These are phyloP conservation scores for Trametes punicea DNA, from an alignment of 768 basidiomycete species.

Conservation along the genomic window DNA sequence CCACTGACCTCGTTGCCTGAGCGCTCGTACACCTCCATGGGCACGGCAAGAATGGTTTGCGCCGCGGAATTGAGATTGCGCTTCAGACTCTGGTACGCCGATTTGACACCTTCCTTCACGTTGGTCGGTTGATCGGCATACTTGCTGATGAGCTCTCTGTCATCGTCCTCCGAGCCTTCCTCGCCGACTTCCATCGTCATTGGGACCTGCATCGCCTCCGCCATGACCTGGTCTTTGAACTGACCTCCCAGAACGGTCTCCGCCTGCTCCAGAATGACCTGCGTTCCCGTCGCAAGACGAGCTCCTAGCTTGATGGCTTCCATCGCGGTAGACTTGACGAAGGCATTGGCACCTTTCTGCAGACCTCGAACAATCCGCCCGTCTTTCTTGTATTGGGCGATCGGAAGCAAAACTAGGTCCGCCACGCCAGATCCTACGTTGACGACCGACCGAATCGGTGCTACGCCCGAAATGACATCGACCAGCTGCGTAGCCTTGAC, in stretches of 20 bases:
- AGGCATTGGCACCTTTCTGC: conserved; percentile 90
- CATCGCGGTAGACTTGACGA: conserved; percentile 90
- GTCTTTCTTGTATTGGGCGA: conserved; percentile 97
- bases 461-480: conserved; percentile 94
- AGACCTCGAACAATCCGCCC: conserved; percentile 88
- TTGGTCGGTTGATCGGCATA: conserved; percentile 90
- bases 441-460: conserved; percentile 94
- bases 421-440: conserved; percentile 97
- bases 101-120: conserved; percentile 82
- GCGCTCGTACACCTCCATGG: conserved; percentile 98
- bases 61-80: conserved; percentile 90
- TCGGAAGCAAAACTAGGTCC: conserved; percentile 91
- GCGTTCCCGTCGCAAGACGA: conserved; percentile 91
- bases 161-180: conserved; percentile 42
- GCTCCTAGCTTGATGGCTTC: conserved; percentile 96
- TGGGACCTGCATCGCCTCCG: conserved; percentile 55
- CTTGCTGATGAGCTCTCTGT: conserved; percentile 66
- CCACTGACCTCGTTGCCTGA: conserved; percentile 80
- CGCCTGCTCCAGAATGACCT: conserved; percentile 94
- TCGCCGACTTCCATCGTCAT: conserved; percentile 26
- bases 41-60: conserved; percentile 96
- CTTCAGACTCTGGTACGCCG: conserved; percentile 86
- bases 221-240: conserved; percentile 60
- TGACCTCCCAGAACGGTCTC: conserved; percentile 86
- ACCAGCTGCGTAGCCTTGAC: conserved; percentile 98